A percentile compares a stretch with the other conserved stretches of the same genome.
Conservation (phyloP, 2,329 filamentous ascomycete species). For the Zopfia rhizophila region DNA sequence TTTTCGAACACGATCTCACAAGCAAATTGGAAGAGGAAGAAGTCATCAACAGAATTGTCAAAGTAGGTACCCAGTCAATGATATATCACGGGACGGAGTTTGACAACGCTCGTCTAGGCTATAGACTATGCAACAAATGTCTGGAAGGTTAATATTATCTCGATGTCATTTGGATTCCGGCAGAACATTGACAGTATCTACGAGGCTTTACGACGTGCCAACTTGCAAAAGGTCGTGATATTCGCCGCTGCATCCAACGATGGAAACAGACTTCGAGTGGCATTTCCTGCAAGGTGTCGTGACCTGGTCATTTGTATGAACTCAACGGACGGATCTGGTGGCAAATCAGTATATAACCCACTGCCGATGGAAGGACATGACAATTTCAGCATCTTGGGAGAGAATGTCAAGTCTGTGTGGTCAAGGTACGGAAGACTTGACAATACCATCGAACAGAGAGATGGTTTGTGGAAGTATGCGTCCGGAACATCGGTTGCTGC, state of each 20-base stretch:
- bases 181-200: conserved; percentile 10
- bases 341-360: conserved; percentile 1
- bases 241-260: conserved; percentile 25
- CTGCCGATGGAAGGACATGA: background rate
- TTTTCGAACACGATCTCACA: conserved; percentile 5
- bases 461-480: background rate
- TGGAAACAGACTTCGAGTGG: background rate
- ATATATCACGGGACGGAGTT: background rate
- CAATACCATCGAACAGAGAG: background rate
- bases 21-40: conserved; percentile 1
- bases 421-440: background rate
- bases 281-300: conserved; percentile 1
- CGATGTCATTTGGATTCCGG: conserved; percentile 37
- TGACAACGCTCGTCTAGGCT: conserved; percentile 20
- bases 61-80: background rate
- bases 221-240: conserved; percentile 11
- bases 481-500: background rate
- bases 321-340: background rate
- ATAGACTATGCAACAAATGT: conserved; percentile 29
- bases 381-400: conserved; percentile 1
- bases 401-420: background rate
- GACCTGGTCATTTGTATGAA: background rate
- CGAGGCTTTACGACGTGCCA: conserved; percentile 5
- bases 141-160: conserved; percentile 37
- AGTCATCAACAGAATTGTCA: background rate